Base-by-base conservation (phyloP, 257 asterid genomes). In the Solanum peruvianum region DNA sequence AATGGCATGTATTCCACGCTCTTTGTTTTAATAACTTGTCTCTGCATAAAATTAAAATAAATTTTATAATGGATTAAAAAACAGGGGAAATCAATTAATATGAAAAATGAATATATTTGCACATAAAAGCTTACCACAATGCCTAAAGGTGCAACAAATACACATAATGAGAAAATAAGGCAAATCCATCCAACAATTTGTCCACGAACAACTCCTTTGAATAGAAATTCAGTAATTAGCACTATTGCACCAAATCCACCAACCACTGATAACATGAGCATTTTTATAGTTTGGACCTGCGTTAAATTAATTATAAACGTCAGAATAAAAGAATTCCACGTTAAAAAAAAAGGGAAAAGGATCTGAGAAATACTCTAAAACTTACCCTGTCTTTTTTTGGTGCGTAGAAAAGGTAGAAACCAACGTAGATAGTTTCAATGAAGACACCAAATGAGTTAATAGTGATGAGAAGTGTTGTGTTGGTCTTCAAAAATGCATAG, bases 1-100 rank as follows among this genome's bases (percentile, higher is more conserved):
- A 94, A 90, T 58, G 98, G 95, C 96, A 94, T 94, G 90, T 90
- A 92, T 39, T 94, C 93, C 1, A 94, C 96, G 69, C 95, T 94
- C 85, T 88, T 94, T 29, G 93, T 93, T 27, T 89, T 89, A 39
- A 94, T 92, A 31, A 94, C 98, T 90, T 92, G 90, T 90, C 92
- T 91, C 98, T 94, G 91, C 62, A 20, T 33, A 62, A 25, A 8
- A 37, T 25, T 0, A 14, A 60, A 47, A 49, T 49, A 12, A 23
- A 27, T 47, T 16, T 31, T 2, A 62, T 62, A 31, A 11, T 81
- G 29, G 33, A 45, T 29, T 12, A 0, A 15, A 25, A 77, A 14
- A 44, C 39, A 44, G 15, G 25, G 15, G 10, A 78, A 49, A 20
- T 42, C 44, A 35, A 82, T 41, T 14, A 62, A 47, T 52, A 15